Evolutionary conservation across 1,284 basidiomycete genomes (phyloP).

Genomic region (Coniferiporia sulphurascens): DNA sequence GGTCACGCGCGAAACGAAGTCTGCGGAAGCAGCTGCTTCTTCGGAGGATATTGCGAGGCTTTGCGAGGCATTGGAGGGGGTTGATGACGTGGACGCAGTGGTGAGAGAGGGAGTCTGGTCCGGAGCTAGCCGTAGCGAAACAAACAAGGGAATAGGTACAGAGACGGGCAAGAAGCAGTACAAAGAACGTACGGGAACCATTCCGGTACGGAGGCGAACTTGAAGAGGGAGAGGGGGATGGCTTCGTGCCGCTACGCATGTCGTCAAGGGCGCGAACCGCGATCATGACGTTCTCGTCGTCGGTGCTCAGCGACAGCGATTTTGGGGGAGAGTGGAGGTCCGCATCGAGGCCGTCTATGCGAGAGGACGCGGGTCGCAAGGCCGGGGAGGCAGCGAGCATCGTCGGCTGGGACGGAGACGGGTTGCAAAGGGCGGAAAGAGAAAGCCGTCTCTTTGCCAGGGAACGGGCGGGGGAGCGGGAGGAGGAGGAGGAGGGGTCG

Average conservation of each 20-base stretch:
- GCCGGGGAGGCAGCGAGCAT: not conserved
- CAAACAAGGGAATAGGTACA: slow-evolving; percentile 2
- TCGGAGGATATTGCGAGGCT: slow-evolving; percentile 19
- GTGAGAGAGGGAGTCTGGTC: slow-evolving; percentile 11
- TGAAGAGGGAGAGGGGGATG: not conserved
- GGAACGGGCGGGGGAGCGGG: not conserved
- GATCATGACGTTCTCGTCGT: slow-evolving; percentile 57
- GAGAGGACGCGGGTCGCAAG: not conserved
- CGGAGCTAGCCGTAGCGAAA: slow-evolving; percentile 12
- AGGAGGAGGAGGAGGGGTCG: slow-evolving; percentile 2
- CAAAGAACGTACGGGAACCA: slow-evolving; percentile 15
- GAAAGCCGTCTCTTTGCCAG: slow-evolving; percentile 13
- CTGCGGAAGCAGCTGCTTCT: slow-evolving; percentile 24
- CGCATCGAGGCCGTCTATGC: not conserved
- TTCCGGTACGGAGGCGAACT: slow-evolving; percentile 2
- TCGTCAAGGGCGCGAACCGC: slow-evolving; percentile 63
- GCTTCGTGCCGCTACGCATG: slow-evolving; percentile 49
- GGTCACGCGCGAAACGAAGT: slow-evolving; percentile 48
- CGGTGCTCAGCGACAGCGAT: slow-evolving; percentile 29
- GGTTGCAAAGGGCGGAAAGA: slow-evolving; percentile 20
- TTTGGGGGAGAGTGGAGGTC: not conserved
- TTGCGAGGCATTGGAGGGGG: slow-evolving; percentile 2
- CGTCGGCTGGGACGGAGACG: not conserved
- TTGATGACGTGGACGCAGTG: not conserved
- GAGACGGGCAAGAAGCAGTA: not conserved